Evolutionary conservation across 192 early-diverging fungal genomes (phyloP), one percentile per base, ranked within the genome.

Genomic region (Helicostylum pulchrum): DNA sequence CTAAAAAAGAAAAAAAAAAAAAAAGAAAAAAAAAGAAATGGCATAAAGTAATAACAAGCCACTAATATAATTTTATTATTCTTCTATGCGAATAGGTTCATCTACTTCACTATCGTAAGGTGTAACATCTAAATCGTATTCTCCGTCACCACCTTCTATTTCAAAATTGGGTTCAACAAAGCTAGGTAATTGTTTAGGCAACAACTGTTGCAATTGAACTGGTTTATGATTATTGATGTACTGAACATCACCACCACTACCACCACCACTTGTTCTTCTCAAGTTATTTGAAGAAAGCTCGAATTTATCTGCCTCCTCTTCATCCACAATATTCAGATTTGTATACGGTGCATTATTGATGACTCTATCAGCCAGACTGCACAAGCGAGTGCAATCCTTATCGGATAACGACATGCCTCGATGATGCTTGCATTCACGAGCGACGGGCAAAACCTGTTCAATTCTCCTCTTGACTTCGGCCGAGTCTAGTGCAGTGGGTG

Each of bases 161-260:
- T 59, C 57, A 56, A 39, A 30, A 30, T 42, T 11, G 5, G 12
- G 36, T 45, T 59, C 57, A 15, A 59, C 36, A 45, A 59, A 59
- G 43, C 20, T 43, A 14, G 57, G 57, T 59, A 59, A 44, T 42
- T 59, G 57, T 14, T 21, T 17, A 43, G 57, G 57, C 43, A 59
- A 44, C 20, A 45, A 19, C 10, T 43, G 17, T 12, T 15, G 7
- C 4, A n/a, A n/a, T n/a, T 21, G 39, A 4, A n/a, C 57, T 0
- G 19, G 20, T 7, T 20, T 39, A 14, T 9, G 26, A 2, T 19
- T 56, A 56, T 36, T 39, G 19, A 59, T 45, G 11, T 59, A 59
- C 2, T 59, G 39, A 15, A 59, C 57, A 12, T 59, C 39, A 21
- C 57, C 39, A 4, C 17, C 45, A 17, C 7, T 59, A 17, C 45